Evolutionary conservation across 257 asterid genomes (phyloP).

Genomic region (Fraxinus americana): DNA sequence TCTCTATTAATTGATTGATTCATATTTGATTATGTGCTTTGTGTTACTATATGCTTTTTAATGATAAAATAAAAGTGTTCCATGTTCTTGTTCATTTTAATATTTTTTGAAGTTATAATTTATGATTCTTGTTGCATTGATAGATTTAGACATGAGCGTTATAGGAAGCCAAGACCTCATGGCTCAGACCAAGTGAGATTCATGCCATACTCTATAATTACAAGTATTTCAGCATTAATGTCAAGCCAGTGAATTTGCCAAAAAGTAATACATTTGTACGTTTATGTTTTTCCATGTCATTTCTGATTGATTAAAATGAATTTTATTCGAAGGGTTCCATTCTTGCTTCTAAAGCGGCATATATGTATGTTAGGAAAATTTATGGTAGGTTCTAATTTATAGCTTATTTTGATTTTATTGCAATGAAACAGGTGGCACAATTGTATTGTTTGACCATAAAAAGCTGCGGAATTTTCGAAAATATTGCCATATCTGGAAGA

Average conservation of each 20-base stretch:
- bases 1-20: conserved; percentile 3
- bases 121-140: conserved; percentile 25
- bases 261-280: conserved; percentile 55
- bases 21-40: conserved; percentile 13
- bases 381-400: background rate
- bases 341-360: too few relatives aligned
- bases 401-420: conserved; percentile 16
- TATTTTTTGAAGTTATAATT: conserved; percentile 15
- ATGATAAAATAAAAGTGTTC: background rate
- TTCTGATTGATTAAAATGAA: background rate
- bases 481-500: conserved; percentile 60
- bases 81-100: conserved; percentile 8
- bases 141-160: conserved; percentile 77
- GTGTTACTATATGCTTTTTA: conserved; percentile 4
- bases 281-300: conserved; percentile 12
- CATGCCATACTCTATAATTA: conserved; percentile 83
- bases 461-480: conserved; percentile 59
- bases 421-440: conserved; percentile 42
- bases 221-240: conserved; percentile 69
- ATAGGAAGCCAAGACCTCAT: conserved; percentile 81
- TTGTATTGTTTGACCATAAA: conserved; percentile 56
- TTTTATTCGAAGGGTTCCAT: background rate
- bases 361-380: background rate
- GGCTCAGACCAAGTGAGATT: conserved; percentile 97
- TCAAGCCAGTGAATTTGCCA: conserved; percentile 90